Evolutionary conservation across 768 basidiomycete species (phyloP).

Genomic region (Agaricus blazei): DNA sequence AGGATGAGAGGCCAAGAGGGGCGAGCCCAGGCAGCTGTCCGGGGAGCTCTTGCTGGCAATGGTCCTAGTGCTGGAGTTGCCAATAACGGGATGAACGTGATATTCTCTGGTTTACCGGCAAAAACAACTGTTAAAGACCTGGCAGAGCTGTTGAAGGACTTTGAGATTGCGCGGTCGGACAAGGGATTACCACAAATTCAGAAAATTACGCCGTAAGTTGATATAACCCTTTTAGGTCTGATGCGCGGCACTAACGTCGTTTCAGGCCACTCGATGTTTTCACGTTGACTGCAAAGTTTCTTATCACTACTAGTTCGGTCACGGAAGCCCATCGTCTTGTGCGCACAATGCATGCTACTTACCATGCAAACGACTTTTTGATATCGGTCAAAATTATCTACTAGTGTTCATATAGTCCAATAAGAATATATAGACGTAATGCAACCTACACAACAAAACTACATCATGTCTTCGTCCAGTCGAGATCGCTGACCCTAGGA

Average conservation of each 20-base stretch:
- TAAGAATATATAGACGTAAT: constrained; percentile 18
- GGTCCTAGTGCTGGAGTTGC: constrained; percentile 50
- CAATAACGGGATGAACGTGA: constrained; percentile 48
- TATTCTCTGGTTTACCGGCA: constrained; percentile 58
- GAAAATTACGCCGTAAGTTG: constrained; percentile 46
- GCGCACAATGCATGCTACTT: constrained; percentile 56
- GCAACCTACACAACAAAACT: constrained; percentile 18
- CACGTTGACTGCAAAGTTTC: constrained; percentile 43
- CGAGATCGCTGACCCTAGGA: constrained; percentile 53
- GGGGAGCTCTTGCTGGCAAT: constrained; percentile 26
- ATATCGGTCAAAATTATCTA: constrained; percentile 28
- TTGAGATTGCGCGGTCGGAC: constrained; percentile 33
- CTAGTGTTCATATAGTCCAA: constrained; percentile 22
- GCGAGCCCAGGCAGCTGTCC: constrained; percentile 20
- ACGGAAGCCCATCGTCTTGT: constrained; percentile 70
- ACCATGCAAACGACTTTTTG: constrained; percentile 16
- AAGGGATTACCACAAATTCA: constrained; percentile 39
- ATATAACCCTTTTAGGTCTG: neutral
- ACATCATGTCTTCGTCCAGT: constrained; percentile 54
- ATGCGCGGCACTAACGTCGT: neutral
- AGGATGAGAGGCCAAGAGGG: constrained; percentile 24
- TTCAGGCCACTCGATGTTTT: constrained; percentile 33
- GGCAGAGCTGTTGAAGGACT: constrained; percentile 35
- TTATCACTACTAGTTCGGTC: constrained; percentile 49
- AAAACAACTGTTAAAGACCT: constrained; percentile 31